Evolutionary conservation across 2,329 filamentous ascomycete genomes (phyloP), one percentile per base, ranked within the genome.

Genomic region (Hymenoscyphus fraxineus): DNA sequence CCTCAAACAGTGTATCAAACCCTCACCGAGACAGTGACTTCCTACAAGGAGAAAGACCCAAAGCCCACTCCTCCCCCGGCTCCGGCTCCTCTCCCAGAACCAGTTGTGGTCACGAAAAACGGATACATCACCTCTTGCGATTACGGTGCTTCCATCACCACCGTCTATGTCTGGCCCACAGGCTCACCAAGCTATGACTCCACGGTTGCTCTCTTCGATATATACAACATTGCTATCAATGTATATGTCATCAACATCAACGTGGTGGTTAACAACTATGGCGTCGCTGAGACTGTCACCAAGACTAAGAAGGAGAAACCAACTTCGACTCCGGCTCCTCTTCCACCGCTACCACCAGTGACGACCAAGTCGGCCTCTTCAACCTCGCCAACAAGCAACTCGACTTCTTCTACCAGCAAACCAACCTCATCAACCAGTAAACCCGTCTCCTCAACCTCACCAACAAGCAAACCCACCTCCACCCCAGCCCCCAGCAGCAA

Each of bases 221-320:
- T 22, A 12, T 19, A 61, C 12, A 64, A 47, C 56, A 55, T 47
- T 38, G 38, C 61, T 12, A n/a, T 64, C 16, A 57, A 39, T 58
- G 59, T 64, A 12, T 41, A 57, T 54, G 44, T 61, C 32, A 51
- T 64, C 19, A 41, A 58, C 27, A 65, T 65, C 56, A 62, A 62
- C 38, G 41, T 65, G 4, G 54, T 54, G 6, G 40, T 65, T 13
- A 65, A 61, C 31, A 65, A 65, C 12, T 57, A 57, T 38, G 59
- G 63, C 13, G 32, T 54, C 9, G 58, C 63, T 10, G 40, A 32
- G 3, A 61, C 55, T 39, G 40, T 64, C 6, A 65, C 56, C 12
- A 62, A 13, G 6, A 65, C 63, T 4, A 62, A 62, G 60, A 65
- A 44, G 22, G 63, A 62, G 13, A 12, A 44, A 9, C 59, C 59